Base-by-base conservation (phyloP, 2,329 filamentous ascomycete genomes). In the Fusarium sulawesiense region DNA sequence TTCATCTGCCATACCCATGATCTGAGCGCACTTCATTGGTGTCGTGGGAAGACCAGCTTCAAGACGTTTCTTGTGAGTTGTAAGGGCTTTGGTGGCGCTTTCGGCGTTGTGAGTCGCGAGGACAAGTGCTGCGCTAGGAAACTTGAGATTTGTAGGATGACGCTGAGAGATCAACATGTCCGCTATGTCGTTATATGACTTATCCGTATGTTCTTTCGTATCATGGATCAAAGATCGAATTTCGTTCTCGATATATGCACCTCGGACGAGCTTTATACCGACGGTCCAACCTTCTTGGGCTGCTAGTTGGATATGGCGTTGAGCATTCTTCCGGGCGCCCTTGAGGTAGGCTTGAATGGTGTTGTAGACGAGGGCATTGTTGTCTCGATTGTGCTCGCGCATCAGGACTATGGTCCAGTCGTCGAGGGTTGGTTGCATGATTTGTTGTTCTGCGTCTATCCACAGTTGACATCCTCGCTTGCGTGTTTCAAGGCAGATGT, bases 301-400 rank as follows among this genome's bases (percentile, higher is more conserved):
- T 0, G 87, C 87, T 0, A 76, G 73, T 0, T 76, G 78, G n/a
- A 89, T 79, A 64, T 88, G 85, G 13, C 74, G 60, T 2, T 81
- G 78, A 1, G 87, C 72, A 10, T 80, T 81, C 6, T 67, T 73
- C 2, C 81, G 78, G 1, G 83, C 84, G 20, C 78, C 77, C 74
- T 85, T 85, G 8, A 89, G 81, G 67, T 89, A 89, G 50, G 82
- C 84, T 63, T 89, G 87, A 69, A 88, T 88, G 0, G 87, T 89
- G 68, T 82, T 87, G 64, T 79, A 82, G 12, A 82, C 56, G 2
- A 81, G 60, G 2, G 71, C 80, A 1, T 70, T 51, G 1, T 73
- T 73, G 10, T 79, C 67, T 0, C 75, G 75, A 67, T 85, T 85
- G 73, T 77, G 81, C 44, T 77, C 70, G 3, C 76, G 76, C 79